A percentile compares a stretch with the other conserved stretches of the same genome.
Evolutionary conservation across 345 rosid genomes (phyloP).

Genomic region (Eucalyptus globulus): DNA sequence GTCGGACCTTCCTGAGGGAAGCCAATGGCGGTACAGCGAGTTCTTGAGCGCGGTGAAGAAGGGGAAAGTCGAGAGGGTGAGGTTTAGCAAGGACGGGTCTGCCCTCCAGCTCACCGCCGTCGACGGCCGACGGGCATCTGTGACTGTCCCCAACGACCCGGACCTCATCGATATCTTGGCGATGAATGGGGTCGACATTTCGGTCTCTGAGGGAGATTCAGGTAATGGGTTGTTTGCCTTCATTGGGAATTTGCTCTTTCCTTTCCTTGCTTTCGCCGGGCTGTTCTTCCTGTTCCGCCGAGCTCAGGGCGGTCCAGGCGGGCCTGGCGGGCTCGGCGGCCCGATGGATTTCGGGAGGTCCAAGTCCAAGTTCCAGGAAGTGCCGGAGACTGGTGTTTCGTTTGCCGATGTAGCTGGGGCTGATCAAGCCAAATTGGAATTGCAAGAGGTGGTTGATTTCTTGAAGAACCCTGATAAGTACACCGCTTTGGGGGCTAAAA

Average conservation of each 20-base stretch:
- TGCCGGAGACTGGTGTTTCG: conserved; percentile 12
- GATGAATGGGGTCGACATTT: conserved; percentile 12
- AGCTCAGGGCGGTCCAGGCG: conserved; percentile 12
- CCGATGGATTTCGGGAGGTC: conserved; percentile 13
- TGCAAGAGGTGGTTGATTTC: conserved; percentile 19
- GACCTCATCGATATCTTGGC: conserved; percentile 8
- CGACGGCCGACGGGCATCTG: conserved; percentile 8
- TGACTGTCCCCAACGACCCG: conserved; percentile 7
- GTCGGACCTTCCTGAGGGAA: conserved; percentile 12
- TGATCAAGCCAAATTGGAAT: conserved; percentile 26
- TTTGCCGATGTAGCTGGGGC: conserved; percentile 31
- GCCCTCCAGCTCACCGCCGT: conserved; percentile 12
- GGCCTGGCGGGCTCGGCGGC: conserved; percentile 14
- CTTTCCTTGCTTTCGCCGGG: conserved; percentile 2
- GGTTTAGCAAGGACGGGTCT: conserved; percentile 16
- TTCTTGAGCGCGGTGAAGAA: conserved; percentile 11
- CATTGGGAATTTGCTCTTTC: conserved; percentile 6
- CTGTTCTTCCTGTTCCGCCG: conserved; percentile 9
- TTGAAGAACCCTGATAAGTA: conserved; percentile 29
- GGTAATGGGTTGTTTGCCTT: conserved; percentile 9
- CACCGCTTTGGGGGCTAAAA: conserved; percentile 24
- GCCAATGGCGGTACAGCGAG: conserved; percentile 12
- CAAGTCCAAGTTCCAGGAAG: conserved; percentile 17
- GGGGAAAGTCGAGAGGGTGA: conserved; percentile 12
- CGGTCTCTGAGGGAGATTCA: conserved; percentile 12